A percentile compares a stretch with the other conserved stretches of the same genome.
These are phyloP conservation scores for Pulveroboletus sp. DNA, from an alignment of 768 basidiomycete genomes.

Conservation along the genomic window DNA sequence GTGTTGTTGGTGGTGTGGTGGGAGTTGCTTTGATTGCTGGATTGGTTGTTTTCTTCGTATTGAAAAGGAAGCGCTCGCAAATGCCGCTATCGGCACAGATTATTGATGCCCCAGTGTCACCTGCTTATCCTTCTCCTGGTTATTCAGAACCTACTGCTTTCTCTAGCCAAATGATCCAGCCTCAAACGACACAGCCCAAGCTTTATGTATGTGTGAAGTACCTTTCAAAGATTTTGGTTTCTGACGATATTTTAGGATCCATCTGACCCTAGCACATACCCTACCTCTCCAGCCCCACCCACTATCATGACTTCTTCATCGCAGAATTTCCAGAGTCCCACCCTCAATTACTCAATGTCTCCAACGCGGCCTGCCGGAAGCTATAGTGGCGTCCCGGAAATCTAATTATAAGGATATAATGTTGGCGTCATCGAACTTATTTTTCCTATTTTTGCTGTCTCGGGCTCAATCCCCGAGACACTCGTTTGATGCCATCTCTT, in stretches of 20 bases:
- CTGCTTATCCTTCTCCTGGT: slow-evolving; percentile 1
- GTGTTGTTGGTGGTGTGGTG: slow-evolving; percentile 63
- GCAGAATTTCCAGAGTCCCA: slow-evolving; percentile 2
- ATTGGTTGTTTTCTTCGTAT: slow-evolving; percentile 37
- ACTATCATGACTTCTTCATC: slow-evolving; percentile 9
- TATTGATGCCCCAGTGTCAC: background rate
- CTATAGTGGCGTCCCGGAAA: slow-evolving; percentile 27
- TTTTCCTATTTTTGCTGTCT: background rate
- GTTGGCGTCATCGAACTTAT: background rate
- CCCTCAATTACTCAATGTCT: slow-evolving; percentile 11
- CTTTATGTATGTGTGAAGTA: slow-evolving; percentile 28
- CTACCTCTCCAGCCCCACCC: slow-evolving; percentile 22
- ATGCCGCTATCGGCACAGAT: slow-evolving; percentile 17
- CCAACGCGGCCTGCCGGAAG: slow-evolving; percentile 12
- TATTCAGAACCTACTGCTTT: slow-evolving; percentile 13
- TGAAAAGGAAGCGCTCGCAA: slow-evolving; percentile 26
- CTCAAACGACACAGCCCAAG: slow-evolving; percentile 22
- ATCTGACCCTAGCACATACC: slow-evolving; percentile 37
- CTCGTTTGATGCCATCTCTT: background rate
- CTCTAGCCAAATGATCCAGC: too few species aligned
- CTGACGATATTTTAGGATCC: slow-evolving; percentile 28
- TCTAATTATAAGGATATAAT: slow-evolving; percentile 8
- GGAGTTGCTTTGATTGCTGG: slow-evolving; percentile 42
- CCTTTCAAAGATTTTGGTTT: background rate
- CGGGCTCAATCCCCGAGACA: background rate